Base-by-base conservation (phyloP, 2,329 filamentous ascomycete genomes). In the Bipolaris cookei region DNA sequence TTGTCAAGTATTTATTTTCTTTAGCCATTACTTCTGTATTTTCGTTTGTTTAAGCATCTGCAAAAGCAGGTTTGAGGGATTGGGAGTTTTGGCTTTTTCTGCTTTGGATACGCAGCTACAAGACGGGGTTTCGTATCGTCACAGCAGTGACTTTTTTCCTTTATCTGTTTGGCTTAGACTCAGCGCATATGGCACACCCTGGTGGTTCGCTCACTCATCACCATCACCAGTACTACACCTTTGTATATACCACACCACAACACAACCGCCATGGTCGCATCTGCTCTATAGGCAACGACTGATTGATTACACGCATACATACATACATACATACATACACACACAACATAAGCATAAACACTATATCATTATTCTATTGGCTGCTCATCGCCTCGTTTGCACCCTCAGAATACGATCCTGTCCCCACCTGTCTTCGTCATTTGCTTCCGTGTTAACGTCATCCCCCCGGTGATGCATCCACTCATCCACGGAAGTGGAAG, bases 191-290 rank as follows among this genome's bases (percentile, higher is more conserved):
- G 23, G 45, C 45, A 34, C 45, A 42, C 46, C 52, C 52, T 55
- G 46, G 52, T n/a, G 39, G 52, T 50, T 39, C 52, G 39, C 52
- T 51, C 18, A 21, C 38, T 44, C 28, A 42, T 35, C 48, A 55
- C 18, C 39, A 55, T 39, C 23, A 30, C 13, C 44, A 53, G 32
- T 25, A 44, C 20, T 35, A 37, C 20, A 48, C 20, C 20, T 25
- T 35, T 55, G 52, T 55, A 55, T 11, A 43, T 51, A 55, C 39
- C 46, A 51, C 18, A 51, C n/a, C 38, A 54, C 52, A 41, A 38
- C 45, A 41, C 45, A 38, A 21, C 39, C 21, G 23, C 46, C 46
- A 51, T 48, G 34, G 18, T 11, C 25, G 32, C 20, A 35, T 5
- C n/a, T 25, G 20, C 20, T 20, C 20, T 20, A 25, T 18, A 18